Conservation (phyloP, 352 stramenopile genomes). For the Plasmopara halstedii region DNA sequence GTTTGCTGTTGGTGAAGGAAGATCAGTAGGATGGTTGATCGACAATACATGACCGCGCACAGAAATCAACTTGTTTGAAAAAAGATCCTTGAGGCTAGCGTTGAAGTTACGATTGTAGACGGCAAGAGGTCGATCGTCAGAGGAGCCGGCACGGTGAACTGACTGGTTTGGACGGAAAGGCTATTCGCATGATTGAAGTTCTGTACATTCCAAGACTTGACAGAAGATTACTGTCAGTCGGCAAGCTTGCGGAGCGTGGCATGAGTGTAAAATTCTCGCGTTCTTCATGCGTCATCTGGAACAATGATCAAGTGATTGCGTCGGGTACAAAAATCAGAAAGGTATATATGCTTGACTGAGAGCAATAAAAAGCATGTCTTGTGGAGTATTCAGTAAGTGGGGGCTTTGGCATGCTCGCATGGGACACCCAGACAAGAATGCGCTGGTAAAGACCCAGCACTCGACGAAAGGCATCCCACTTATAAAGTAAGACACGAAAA, state of each 20-base stretch:
- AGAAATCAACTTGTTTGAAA: background rate
- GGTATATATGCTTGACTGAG: constrained; percentile 6
- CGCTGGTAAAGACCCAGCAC: background rate
- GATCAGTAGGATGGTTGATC: background rate
- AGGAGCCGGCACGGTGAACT: no score
- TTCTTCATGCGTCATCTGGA: no score
- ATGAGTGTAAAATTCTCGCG: no score
- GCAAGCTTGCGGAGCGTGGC: no score
- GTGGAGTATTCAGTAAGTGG: background rate
- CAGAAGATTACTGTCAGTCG: no score
- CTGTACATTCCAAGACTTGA: no score
- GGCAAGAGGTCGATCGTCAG: background rate
- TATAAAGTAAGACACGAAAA: background rate
- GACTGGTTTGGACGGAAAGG: no score
- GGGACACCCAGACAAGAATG: no score
- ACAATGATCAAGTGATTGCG: constrained; percentile 1
- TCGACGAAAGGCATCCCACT: background rate
- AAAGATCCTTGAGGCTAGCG: background rate
- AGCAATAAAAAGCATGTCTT: constrained; percentile 4
- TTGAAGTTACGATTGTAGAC: background rate
- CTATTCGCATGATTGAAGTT: no score
- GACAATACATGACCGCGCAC: background rate
- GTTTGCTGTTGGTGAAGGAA: no score
- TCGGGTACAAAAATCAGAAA: constrained; percentile 6
- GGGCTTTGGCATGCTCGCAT: no score